phyloP scores from a whole-genome alignment of 345 rosid species.

The Aurinia saxatilis region DNA sequence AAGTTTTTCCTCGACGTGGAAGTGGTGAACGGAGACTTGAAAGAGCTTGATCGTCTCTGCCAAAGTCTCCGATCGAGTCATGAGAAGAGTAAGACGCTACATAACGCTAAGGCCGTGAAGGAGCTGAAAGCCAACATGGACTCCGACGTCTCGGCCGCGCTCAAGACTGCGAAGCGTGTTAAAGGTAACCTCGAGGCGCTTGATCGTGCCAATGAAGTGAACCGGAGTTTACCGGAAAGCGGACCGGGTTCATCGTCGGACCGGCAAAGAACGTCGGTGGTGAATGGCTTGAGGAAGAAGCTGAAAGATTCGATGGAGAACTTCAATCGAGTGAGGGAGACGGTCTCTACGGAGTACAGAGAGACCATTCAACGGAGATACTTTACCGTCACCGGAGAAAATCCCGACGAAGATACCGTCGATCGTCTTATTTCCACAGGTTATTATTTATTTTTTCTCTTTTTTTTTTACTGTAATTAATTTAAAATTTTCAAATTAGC shows the following conservation, averaged over 20 bases:
- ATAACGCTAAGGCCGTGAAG: constrained; percentile 64
- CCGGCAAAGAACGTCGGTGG: constrained; percentile 71
- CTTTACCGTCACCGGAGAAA: constrained; percentile 88
- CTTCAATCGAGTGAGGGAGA: constrained; percentile 57
- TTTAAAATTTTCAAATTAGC: neutral
- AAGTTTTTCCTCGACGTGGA: constrained; percentile 78
- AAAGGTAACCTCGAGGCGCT: constrained; percentile 74
- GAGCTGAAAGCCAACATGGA: constrained; percentile 72
- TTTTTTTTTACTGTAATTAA: neutral
- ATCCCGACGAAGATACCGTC: constrained; percentile 69
- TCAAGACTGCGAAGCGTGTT: constrained; percentile 70
- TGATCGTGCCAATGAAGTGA: constrained; percentile 69
- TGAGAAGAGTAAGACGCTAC: constrained; percentile 81
- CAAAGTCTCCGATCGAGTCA: constrained; percentile 57
- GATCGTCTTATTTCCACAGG: constrained; percentile 91
- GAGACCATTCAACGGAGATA: constrained; percentile 83
- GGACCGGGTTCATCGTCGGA: constrained; percentile 89
- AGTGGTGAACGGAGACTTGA: constrained; percentile 54
- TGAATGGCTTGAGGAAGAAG: constrained; percentile 88
- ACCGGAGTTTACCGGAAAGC: constrained; percentile 62
- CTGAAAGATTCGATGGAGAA: constrained; percentile 75
- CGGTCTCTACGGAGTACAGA: constrained; percentile 65
- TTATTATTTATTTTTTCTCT: neutral
- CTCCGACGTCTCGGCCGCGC: constrained; percentile 58
- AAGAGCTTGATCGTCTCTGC: constrained; percentile 62